Evolutionary conservation across 495 filamentous ascomycete genomes (phyloP).

Genomic region (Sphaerosporella brunnea): DNA sequence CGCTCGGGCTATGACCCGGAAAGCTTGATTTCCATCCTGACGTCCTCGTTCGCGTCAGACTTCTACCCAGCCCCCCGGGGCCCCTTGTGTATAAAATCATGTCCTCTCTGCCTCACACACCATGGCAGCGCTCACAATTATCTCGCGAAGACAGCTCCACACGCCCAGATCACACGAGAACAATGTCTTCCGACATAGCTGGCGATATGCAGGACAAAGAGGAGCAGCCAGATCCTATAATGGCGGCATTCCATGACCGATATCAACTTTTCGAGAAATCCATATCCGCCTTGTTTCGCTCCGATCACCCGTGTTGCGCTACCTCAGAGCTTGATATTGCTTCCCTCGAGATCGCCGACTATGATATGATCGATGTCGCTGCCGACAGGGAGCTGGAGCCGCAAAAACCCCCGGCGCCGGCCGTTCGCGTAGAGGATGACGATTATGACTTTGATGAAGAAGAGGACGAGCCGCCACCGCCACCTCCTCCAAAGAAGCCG

Average conservation of each 20-base stretch:
- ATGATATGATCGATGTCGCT: constrained; percentile 34
- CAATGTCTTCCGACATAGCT: constrained; percentile 21
- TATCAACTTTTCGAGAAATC: constrained; percentile 22
- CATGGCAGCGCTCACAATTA: constrained; percentile 23
- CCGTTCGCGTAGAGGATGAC: constrained; percentile 46
- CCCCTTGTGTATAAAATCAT: constrained; percentile 17
- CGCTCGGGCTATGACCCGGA: constrained; percentile 27
- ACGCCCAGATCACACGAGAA: constrained; percentile 20
- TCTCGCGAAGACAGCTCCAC: constrained; percentile 20
- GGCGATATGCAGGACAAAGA: constrained; percentile 34
- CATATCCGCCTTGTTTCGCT: constrained; percentile 22
- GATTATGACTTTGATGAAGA: constrained; percentile 76
- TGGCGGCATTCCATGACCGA: constrained; percentile 19
- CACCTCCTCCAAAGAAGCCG: too few relatives aligned
- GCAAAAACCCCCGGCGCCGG: constrained; percentile 20
- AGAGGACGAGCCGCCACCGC: constrained; percentile 37
- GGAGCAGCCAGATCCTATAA: constrained; percentile 26
- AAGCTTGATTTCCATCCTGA: constrained; percentile 25
- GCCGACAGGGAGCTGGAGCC: constrained; percentile 14
- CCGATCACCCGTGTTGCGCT: constrained; percentile 23
- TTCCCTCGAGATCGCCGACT: constrained; percentile 59
- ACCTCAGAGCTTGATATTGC: constrained; percentile 25
- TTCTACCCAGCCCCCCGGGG: constrained; percentile 15
- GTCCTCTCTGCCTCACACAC: constrained; percentile 18
- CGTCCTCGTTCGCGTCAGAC: constrained; percentile 25